Evolutionary conservation across 805 yeast species (phyloP).

Genomic region (Suhomyces canberraensis): DNA sequence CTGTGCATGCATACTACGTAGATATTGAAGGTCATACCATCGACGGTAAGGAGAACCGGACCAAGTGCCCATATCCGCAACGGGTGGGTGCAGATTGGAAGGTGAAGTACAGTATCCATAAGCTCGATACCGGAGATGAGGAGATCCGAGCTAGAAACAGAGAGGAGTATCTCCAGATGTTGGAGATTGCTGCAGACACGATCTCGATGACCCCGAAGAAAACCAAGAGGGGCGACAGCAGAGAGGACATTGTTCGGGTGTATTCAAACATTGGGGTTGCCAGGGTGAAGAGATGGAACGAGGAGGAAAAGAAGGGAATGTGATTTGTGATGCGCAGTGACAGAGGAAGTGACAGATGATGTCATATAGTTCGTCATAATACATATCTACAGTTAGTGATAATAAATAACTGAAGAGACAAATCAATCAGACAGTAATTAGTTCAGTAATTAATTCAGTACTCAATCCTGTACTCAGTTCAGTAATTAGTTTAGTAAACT

Average conservation of each 20-base stretch:
- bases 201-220: conserved; percentile 2
- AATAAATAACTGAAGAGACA: too few species aligned
- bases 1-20: conserved; percentile 22
- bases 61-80: conserved; percentile 23
- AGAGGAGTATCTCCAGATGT: conserved; percentile 6
- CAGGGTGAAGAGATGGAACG: conserved; percentile 24
- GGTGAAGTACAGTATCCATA: conserved; percentile 16
- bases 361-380: too few species aligned
- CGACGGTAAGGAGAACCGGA: conserved; percentile 12
- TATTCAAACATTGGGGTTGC: conserved; percentile 27
- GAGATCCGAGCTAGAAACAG: conserved; percentile 1
- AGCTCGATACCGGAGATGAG: conserved; percentile 1
- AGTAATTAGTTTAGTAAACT: too few species aligned
- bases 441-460: too few species aligned
- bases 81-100: conserved; percentile 19
- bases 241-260: conserved; percentile 16
- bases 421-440: too few species aligned
- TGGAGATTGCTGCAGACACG: conserved; percentile 6
- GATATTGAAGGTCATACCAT: conserved; percentile 17
- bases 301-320: conserved; percentile 21
- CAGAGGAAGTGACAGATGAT: too few species aligned
- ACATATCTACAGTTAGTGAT: too few species aligned
- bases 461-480: too few species aligned
- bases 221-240: not conserved
- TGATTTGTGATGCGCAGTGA: too few species aligned